Conservation (phyloP, 345 rosid species). For the Microcos paniculata region DNA sequence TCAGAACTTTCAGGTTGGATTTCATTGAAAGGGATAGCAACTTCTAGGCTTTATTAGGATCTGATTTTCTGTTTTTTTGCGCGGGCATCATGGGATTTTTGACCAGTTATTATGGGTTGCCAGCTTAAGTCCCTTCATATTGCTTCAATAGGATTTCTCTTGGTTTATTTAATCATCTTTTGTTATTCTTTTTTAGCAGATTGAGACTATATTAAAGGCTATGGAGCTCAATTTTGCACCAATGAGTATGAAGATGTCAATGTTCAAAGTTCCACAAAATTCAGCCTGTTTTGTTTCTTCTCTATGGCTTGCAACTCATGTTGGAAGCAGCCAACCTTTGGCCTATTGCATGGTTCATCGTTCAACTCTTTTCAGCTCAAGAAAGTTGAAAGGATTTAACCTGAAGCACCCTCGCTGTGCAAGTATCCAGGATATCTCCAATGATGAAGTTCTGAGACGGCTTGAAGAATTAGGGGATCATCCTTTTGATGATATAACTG, state of each 20-base stretch:
- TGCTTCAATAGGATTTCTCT: not conserved
- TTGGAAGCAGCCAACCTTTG: conserved; percentile 7
- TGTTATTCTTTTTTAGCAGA: not conserved
- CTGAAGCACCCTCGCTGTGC: conserved; percentile 19
- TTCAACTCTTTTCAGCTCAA: conserved; percentile 23
- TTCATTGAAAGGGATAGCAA: conserved; percentile 18
- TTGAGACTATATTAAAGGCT: not conserved
- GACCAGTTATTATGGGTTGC: not conserved
- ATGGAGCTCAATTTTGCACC: conserved; percentile 34
- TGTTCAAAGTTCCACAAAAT: conserved; percentile 16
- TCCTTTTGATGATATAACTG: conserved; percentile 4
- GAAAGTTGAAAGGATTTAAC: conserved; percentile 14
- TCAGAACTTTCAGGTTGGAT: conserved; percentile 19
- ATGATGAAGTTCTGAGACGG: conserved; percentile 15
- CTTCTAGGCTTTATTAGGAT: conserved; percentile 1
- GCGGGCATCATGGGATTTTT: conserved; percentile 17
- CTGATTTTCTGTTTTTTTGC: not conserved
- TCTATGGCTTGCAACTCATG: conserved; percentile 2
- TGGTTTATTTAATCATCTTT: too few species aligned
- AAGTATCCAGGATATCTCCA: conserved; percentile 19
- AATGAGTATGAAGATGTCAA: conserved; percentile 23
- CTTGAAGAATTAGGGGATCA: conserved; percentile 12
- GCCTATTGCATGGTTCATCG: not conserved
- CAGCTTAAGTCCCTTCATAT: not conserved
- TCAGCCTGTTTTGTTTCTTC: not conserved